phyloP scores from a whole-genome alignment of 2,329 filamentous ascomycete species.

The Clarireedia paspali region DNA sequence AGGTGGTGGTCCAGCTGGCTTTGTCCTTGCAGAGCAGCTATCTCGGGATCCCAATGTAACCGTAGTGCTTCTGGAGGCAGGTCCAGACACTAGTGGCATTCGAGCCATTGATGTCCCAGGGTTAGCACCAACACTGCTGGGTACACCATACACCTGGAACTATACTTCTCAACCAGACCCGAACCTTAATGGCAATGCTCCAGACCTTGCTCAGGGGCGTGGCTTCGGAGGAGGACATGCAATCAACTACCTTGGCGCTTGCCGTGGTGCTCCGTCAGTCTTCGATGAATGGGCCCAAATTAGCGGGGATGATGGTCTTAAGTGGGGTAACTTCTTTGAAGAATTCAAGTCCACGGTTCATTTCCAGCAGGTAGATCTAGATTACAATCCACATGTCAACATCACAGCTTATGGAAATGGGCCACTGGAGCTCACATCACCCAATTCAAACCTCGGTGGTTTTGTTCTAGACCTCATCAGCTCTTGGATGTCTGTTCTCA shows the following conservation, averaged over 20 bases:
- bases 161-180: background rate
- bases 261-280: constrained; percentile 27
- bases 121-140: background rate
- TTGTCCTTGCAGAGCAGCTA: background rate
- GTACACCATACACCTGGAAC: background rate
- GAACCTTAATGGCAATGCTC: background rate
- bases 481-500: background rate
- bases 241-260: constrained; percentile 18
- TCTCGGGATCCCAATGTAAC: background rate
- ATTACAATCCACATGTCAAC: background rate
- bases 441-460: constrained; percentile 34
- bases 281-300: constrained; percentile 35
- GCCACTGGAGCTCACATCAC: constrained; percentile 35
- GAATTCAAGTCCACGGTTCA: constrained; percentile 33
- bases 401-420: constrained; percentile 11
- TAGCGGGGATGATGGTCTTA: constrained; percentile 36
- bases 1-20: constrained; percentile 4
- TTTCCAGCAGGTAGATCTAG: background rate
- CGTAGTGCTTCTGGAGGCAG: constrained; percentile 4
- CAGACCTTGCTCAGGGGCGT: constrained; percentile 2
- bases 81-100: background rate
- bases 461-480: background rate
- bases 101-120: background rate
- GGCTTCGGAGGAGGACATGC: constrained; percentile 26
- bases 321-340: constrained; percentile 36